phyloP scores from a whole-genome alignment of 176 grass and related monocot species.

The Otatea glauca region DNA sequence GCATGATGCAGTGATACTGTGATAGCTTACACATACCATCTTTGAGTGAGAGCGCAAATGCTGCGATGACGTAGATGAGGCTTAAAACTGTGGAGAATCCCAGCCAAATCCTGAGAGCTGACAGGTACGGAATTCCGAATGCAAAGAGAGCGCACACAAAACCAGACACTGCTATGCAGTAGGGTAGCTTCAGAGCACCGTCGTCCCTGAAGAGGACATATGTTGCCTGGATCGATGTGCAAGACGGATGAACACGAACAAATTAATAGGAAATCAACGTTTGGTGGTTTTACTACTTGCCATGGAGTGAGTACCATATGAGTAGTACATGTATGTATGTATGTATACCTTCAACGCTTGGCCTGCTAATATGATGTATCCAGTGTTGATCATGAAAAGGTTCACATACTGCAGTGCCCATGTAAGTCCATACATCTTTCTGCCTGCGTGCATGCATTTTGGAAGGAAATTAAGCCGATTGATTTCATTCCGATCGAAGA shows the following conservation, averaged over 20 bases:
- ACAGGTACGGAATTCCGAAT: slow-evolving; percentile 76
- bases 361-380: slow-evolving; percentile 68
- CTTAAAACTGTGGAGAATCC: slow-evolving; percentile 67
- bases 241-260: background rate
- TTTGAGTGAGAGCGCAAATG: slow-evolving; percentile 54
- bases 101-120: slow-evolving; percentile 74
- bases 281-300: too few relatives aligned
- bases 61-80: slow-evolving; percentile 59
- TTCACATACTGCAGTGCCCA: slow-evolving; percentile 77
- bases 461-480: too few relatives aligned
- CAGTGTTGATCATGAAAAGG: slow-evolving; percentile 86
- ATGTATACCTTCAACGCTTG: slow-evolving; percentile 73
- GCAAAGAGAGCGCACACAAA: slow-evolving; percentile 75
- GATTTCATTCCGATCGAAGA: too few relatives aligned
- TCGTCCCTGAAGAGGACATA: slow-evolving; percentile 61
- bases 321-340: too few relatives aligned
- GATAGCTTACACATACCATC: slow-evolving; percentile 56
- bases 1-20: too few relatives aligned
- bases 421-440: slow-evolving; percentile 69
- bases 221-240: slow-evolving; percentile 48
- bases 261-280: too few relatives aligned
- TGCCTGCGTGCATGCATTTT: slow-evolving; percentile 51
- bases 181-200: slow-evolving; percentile 64
- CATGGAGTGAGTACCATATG: too few relatives aligned
- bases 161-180: slow-evolving; percentile 64